Evolutionary conservation across 1,139 yeast genomes (phyloP), one percentile per base, ranked within the genome.

Genomic region (Suhomyces ambrosiae): DNA sequence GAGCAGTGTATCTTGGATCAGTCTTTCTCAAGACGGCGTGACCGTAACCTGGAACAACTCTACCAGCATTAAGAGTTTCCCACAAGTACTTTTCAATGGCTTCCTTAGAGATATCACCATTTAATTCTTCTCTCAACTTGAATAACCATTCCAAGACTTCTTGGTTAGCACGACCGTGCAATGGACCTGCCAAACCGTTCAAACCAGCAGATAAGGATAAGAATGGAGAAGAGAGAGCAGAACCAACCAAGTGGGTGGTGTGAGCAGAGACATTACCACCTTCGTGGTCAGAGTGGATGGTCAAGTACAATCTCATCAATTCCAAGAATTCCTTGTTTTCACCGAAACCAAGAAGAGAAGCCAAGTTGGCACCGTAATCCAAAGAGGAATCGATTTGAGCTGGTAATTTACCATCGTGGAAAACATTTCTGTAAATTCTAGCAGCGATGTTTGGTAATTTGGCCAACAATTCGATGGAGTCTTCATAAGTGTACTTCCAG

Each of bases 191-290:
- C 62, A 90, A 80, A 69, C 97, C 97, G 72, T 87, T 86, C 65
- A 90, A 74, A 67, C 97, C 97, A 41, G 97, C 96, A 47, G 97
- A 84, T 55, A 87, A 81, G 32, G 96, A 86, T 60, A 90, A 77
- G 79, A 78, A 88, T 61, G 97, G 97, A 43, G 95, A 89, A 17
- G 96, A 83, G 56, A 90, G 79, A 42, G 97, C 97, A 24, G 96
- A 86, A 54, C 97, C 97, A 49, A 90, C 97, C 68, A 90, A 78
- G 71, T 90, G 97, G 52, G 97, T 89, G 58, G 97, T 82, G 76
- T 90, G 97, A 37, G 97, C 97, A 47, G 96, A 87, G 47, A 90
- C 97, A 63, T 90, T 90, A 70, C 97, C 97, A 74, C 97, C 97
- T 75, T 90, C 97, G 73, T 90, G 97, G 69, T 90, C 97, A 40